Evolutionary conservation across 306 rosid genomes (phyloP).

Genomic region (Alnus rubra): DNA sequence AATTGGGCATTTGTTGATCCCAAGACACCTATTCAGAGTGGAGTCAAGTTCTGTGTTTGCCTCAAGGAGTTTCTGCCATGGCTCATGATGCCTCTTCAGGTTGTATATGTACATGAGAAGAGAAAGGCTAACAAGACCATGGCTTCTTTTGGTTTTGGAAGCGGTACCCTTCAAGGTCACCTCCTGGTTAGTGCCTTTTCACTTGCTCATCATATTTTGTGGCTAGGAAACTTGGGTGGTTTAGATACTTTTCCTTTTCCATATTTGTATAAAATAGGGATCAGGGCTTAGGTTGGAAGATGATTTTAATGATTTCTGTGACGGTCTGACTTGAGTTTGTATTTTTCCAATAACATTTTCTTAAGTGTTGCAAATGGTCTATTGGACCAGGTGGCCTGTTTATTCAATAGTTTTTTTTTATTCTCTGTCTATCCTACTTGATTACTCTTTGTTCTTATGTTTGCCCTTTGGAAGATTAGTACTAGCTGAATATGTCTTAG

Average conservation of each 20-base stretch:
- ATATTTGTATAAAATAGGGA: slow-evolving; percentile 4
- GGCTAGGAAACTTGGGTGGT: neutral
- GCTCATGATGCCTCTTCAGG: slow-evolving; percentile 94
- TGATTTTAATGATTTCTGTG: too few relatives aligned
- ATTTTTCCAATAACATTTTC: neutral
- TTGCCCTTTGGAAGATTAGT: neutral
- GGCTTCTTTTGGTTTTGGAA: slow-evolving; percentile 74
- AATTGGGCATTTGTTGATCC: slow-evolving; percentile 95
- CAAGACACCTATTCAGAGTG: slow-evolving; percentile 61
- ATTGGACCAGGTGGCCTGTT: neutral
- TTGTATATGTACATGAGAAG: slow-evolving; percentile 74
- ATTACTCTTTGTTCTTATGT: neutral
- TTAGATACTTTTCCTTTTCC: neutral
- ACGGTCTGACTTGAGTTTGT: neutral
- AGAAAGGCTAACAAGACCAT: slow-evolving; percentile 25
- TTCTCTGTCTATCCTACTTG: neutral
- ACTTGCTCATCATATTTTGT: neutral
- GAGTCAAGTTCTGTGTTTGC: slow-evolving; percentile 78
- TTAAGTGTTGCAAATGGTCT: neutral
- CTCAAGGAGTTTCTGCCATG: slow-evolving; percentile 88
- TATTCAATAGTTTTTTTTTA: neutral
- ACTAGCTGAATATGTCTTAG: neutral
- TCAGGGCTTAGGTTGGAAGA: neutral
- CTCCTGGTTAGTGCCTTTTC: slow-evolving; percentile 62
- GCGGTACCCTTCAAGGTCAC: slow-evolving; percentile 96